phyloP scores from a whole-genome alignment of 306 rosid species.

The barrel medic (Medicago truncatula) region DNA sequence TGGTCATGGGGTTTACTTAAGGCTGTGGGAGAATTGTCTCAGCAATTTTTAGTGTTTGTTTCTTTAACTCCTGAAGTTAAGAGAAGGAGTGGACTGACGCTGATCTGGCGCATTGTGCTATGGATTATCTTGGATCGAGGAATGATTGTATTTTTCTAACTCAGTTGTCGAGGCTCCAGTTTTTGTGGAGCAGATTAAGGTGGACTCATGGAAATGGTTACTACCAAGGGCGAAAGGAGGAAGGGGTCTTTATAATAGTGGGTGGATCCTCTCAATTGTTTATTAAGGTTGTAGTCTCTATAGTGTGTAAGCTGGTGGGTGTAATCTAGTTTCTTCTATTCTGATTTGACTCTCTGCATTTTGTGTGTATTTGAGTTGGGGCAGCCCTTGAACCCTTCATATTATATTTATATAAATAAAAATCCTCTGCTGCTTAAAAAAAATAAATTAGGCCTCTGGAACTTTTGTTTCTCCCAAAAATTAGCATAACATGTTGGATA shows the following conservation, averaged over 20 bases:
- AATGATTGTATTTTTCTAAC: neutral
- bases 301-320: conserved; percentile 2
- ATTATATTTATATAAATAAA: neutral
- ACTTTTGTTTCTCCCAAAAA: neutral
- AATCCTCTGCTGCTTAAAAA: neutral
- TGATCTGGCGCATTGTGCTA: neutral
- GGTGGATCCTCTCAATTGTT: neutral
- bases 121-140: neutral
- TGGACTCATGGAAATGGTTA: neutral
- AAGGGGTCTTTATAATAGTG: neutral
- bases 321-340: neutral
- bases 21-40: neutral
- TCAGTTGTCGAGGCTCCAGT: neutral
- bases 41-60: neutral
- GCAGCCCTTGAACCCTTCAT: neutral
- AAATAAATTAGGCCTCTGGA: neutral
- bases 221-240: neutral
- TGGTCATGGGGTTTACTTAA: neutral
- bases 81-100: neutral
- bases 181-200: neutral
- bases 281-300: neutral
- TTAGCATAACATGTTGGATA: neutral
- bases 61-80: neutral
- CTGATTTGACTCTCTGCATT: neutral
- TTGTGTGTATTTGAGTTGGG: neutral